Evolutionary conservation across 225 moss, liverwort and hornwort species (phyloP), one percentile per base, ranked within the genome.

Genomic region (Straminergon stramineum): DNA sequence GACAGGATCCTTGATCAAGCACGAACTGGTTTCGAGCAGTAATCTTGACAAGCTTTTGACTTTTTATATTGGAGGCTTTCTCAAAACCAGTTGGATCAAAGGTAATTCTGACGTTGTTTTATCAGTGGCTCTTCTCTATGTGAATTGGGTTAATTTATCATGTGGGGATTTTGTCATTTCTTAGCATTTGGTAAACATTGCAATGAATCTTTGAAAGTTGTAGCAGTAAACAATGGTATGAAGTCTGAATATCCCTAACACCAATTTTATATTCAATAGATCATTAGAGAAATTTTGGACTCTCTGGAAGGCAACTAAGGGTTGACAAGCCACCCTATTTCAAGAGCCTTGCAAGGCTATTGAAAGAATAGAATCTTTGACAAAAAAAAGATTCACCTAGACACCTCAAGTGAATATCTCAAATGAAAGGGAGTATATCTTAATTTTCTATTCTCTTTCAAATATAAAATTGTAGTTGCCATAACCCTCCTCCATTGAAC

Each of bases 1-100:
- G 79, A 88, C 95, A 98, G 98, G 98, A 82, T 98, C 98, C 39
- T 96, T 98, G 53, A 95, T 98, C 81, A 98, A 98, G 93, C 96
- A 97, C 87, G 96, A 95, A 84, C 83, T 97, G 83, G 95, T 98
- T 85, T 95, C 95, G 75, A 91, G 91, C 79, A 91, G 92, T 83
- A 96, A 94, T 56, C 93, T 97, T 67, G 97, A 96, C 63, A 94
- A 93, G 88, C 96, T 96, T 39, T 90, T 96, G 84, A 91, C 91
- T 58, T 98, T 98, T 91, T 88, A 94, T 97, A 73, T 86, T 96
- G 92, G 94, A 94, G 91, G 96, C 97, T 64, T 81, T 97, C 85
- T 91, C 90, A 82, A 97, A 96, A 76, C 97, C 98, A 70, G 89
- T 95, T 63, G 96, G 95, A n/a, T 95, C 98, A 19, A 97, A 97